Evolutionary conservation across 345 rosid genomes (phyloP).

Genomic region (thale cress (Arabidopsis thaliana)): TAIR10.1 NC_003070.9:4764501-4765000

Average conservation of each 20-base stretch:
- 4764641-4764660: slow-evolving; percentile 49
- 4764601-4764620: slow-evolving; percentile 58
- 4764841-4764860: slow-evolving; percentile 13
- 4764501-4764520: slow-evolving; percentile 50
- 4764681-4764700: slow-evolving; percentile 36
- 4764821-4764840: background rate
- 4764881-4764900: slow-evolving; percentile 36
- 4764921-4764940: slow-evolving; percentile 45
- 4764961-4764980: slow-evolving; percentile 43
- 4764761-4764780: slow-evolving; percentile 42
- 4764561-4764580: slow-evolving; percentile 49
- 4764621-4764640: slow-evolving; percentile 62
- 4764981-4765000: slow-evolving; percentile 46
- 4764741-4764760: slow-evolving; percentile 31
- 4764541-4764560: slow-evolving; percentile 47
- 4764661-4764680: slow-evolving; percentile 54
- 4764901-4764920: slow-evolving; percentile 44
- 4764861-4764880: slow-evolving; percentile 34
- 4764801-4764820: slow-evolving; percentile 1
- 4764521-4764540: slow-evolving; percentile 54
- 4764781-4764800: background rate
- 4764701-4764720: slow-evolving; percentile 23
- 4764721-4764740: slow-evolving; percentile 41
- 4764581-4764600: slow-evolving; percentile 54
- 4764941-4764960: slow-evolving; percentile 46